Evolutionary conservation across 805 yeast genomes (phyloP), one percentile per base, ranked within the genome.

Genomic region (Yarrowia osloensis): DNA sequence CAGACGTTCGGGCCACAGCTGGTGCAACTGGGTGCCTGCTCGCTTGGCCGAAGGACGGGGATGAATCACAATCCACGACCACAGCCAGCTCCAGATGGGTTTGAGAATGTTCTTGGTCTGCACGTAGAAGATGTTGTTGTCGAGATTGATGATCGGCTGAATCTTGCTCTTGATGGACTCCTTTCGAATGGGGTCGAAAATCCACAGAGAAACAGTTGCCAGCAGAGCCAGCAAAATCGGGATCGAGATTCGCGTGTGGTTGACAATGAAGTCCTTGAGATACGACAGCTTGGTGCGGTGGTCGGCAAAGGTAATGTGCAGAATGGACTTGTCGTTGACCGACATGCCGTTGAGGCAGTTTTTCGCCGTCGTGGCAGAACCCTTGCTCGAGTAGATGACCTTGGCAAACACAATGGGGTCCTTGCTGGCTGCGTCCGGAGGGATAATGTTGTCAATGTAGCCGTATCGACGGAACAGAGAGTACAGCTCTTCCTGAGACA

Each of bases 151-250:
- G 40, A 47, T 35, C 8, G 67, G 67, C 26, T 68, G 69, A 44
- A 95, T 86, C 73, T 90, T 91, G 73, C 85, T 86, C 72, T 85
- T 86, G 67, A 95, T 85, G 73, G 86, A 87, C 77, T 87, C 88
- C 70, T 89, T 88, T 74, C 99, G 84, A 50, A 95, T 90, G 1
- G 99, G 99, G 72, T 95, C 99, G 77, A 95, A 95, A 49, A 95
- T 83, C 35, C 90, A 74, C 50, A 92, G 97, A 0, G 98, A 96
- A 1, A 88, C 69, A 2, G 91, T 88, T 2, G 98, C 93, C 13
- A 91, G 69, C 1, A 92, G 67, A 0, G 97, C 97, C 47, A 95
- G 76, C 6, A 91, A 72, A 7, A 90, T 76, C 0, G 99, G 99
- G 28, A 94, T 81, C 1, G 94, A 85, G 66, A 95, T 88, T 72